These are phyloP conservation scores for Kluyveromyces dobzhanskii DNA, from an alignment of 805 yeast species.

Conservation along the genomic window DNA sequence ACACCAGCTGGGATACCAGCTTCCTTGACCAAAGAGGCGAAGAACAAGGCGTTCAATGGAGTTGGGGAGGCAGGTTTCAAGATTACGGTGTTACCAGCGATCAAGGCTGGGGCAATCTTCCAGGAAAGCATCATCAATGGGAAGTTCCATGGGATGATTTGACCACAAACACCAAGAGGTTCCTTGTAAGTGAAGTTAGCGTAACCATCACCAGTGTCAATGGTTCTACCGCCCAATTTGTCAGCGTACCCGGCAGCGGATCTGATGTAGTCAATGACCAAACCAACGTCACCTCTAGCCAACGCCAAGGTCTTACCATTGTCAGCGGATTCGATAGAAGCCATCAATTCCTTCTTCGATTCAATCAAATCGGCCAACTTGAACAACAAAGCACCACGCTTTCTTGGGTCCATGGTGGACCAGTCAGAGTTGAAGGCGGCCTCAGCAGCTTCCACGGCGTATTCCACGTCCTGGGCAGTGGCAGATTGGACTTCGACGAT, in stretches of 20 bases:
- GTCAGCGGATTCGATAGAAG: slow-evolving; percentile 64
- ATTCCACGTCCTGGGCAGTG: slow-evolving; percentile 53
- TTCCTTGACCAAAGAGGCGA: slow-evolving; percentile 52
- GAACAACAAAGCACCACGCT: slow-evolving; percentile 42
- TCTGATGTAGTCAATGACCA: slow-evolving; percentile 57
- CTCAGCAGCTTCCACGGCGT: slow-evolving; percentile 61
- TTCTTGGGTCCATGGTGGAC: slow-evolving; percentile 51
- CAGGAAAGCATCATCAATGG: slow-evolving; percentile 73
- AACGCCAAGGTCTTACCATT: slow-evolving; percentile 67
- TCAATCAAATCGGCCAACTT: slow-evolving; percentile 67
- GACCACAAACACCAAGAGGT: slow-evolving; percentile 78
- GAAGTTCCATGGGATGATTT: slow-evolving; percentile 81
- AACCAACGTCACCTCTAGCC: slow-evolving; percentile 60
- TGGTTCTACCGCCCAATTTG: slow-evolving; percentile 55
- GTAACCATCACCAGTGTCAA: slow-evolving; percentile 56
- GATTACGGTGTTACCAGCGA: slow-evolving; percentile 67
- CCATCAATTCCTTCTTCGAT: slow-evolving; percentile 50
- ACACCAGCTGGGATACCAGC: slow-evolving; percentile 74
- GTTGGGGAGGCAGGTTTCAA: slow-evolving; percentile 74
- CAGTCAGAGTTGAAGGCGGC: slow-evolving; percentile 52
- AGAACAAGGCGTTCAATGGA: slow-evolving; percentile 61
- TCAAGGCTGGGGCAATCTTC: slow-evolving; percentile 74
- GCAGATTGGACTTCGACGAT: slow-evolving; percentile 53
- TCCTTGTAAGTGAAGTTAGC: slow-evolving; percentile 61
- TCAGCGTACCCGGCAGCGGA: slow-evolving; percentile 70